Evolutionary conservation across 495 filamentous ascomycete genomes (phyloP), one percentile per base, ranked within the genome.

Genomic region (Amorphotheca resinae): DNA sequence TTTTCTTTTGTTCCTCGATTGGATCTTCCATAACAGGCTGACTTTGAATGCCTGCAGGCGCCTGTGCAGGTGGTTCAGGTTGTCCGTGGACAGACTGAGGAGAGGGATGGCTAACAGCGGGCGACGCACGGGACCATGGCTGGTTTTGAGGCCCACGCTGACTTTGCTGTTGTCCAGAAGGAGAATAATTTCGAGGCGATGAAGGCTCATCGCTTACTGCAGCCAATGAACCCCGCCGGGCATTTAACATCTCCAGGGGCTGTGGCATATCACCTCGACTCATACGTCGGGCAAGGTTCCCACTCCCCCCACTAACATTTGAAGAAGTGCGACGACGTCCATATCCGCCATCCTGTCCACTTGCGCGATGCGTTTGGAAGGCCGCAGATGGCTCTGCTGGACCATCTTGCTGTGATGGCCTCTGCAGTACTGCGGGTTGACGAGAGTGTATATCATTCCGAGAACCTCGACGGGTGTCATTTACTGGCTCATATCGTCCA

Each of bases 261-360:
- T 67, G 64, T 33, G 60, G 58, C 41, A 67, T 61, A 25, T 73
- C 72, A n/a, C 60, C 62, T 50, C 60, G 63, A 38, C 55, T 58
- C 37, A 65, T 51, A 15, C 66, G 61, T 41, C 68, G 58, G 41
- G 69, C 71, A 54, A 74, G 74, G 35, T 69, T 72, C 33, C 82
- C 83, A 60, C 87, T 95, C 44, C 85, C 86, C 22, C 87, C 89
- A 57, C 89, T 95, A 22, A 94, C 82, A 55, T 87, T 95, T 1
- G 89, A 95, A n/a, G 89, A 95, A 38, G 82, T 80, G 34, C 93
- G 79, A 34, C 86, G 77, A 43, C 87, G 77, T 21, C 70, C 74
- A 70, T 84, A 94, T 3, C 77, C 68, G 11, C 66, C 73, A 45
- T 88, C 82, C 38, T 79, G 79, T 25, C 73, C 73, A 50, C 70